These are phyloP conservation scores for Aureobasidium subglaciale DNA, from an alignment of 2,329 filamentous ascomycete genomes.

Conservation along the genomic window DNA sequence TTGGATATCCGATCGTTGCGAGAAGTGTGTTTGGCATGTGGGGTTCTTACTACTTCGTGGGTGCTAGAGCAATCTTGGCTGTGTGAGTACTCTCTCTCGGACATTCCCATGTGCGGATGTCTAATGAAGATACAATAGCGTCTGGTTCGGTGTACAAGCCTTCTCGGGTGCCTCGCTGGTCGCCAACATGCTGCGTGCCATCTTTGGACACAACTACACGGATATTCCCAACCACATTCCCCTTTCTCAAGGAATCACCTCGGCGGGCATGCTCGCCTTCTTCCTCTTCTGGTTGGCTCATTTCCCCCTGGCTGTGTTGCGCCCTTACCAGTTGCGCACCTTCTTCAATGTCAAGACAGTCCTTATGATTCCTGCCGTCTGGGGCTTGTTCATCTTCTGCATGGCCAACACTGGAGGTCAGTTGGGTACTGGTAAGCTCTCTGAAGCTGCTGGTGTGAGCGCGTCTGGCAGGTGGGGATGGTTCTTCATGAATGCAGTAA, in stretches of 20 bases:
- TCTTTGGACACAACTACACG: constrained; percentile 30
- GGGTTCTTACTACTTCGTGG: constrained; percentile 38
- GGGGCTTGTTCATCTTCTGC: constrained; percentile 35
- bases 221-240: constrained; percentile 32
- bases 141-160: constrained; percentile 16
- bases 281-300: constrained; percentile 27
- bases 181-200: constrained; percentile 24
- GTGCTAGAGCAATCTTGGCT: constrained; percentile 34
- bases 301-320: constrained; percentile 34
- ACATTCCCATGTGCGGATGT: not conserved
- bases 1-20: constrained; percentile 35
- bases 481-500: constrained; percentile 36
- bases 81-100: constrained; percentile 18
- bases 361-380: constrained; percentile 46
- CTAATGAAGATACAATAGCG: not conserved
- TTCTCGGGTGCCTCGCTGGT: constrained; percentile 23
- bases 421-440: constrained; percentile 21
- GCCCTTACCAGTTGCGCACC: constrained; percentile 38
- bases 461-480: constrained; percentile 21
- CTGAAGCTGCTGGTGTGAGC: not conserved
- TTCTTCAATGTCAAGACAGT: constrained; percentile 42
- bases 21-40: constrained; percentile 38
- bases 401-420: constrained; percentile 34
- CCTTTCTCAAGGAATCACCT: constrained; percentile 33
- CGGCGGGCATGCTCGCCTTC: constrained; percentile 30